Conservation (phyloP, 345 rosid species). For the Eucalyptus albens region DNA sequence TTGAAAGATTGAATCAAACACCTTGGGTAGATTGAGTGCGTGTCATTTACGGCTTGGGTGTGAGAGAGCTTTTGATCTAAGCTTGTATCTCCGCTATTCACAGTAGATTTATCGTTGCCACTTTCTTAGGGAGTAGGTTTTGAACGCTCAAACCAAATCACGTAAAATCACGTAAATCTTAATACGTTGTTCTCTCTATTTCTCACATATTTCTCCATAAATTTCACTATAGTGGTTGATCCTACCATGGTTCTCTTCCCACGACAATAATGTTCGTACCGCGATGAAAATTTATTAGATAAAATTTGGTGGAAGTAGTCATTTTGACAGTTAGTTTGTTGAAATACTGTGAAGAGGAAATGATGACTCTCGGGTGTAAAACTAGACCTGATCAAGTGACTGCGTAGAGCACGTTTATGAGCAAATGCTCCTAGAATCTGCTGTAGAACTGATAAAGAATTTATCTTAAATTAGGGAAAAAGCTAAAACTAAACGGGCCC, state of each 20-base stretch:
- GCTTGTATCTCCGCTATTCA: background rate
- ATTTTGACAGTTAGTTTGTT: background rate
- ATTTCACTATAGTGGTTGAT: too few relatives aligned
- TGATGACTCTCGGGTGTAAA: background rate
- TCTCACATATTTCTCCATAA: too few relatives aligned
- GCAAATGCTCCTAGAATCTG: background rate
- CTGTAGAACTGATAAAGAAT: background rate
- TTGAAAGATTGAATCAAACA: background rate
- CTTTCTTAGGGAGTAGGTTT: background rate
- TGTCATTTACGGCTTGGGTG: background rate
- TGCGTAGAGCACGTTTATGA: background rate
- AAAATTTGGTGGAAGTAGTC: background rate
- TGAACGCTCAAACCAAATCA: fast-evolving
- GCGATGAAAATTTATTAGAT: too few relatives aligned
- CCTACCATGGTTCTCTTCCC: too few relatives aligned
- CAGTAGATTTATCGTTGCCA: background rate
- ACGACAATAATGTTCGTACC: too few relatives aligned
- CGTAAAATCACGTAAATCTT: background rate
- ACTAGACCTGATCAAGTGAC: background rate
- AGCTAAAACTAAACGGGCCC: background rate
- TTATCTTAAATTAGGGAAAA: background rate
- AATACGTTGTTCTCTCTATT: too few relatives aligned
- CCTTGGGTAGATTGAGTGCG: background rate
- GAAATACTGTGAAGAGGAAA: background rate
- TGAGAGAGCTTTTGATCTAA: background rate